Base-by-base conservation (phyloP, 2,329 filamentous ascomycete genomes). In the Alternaria conjuncta region DNA sequence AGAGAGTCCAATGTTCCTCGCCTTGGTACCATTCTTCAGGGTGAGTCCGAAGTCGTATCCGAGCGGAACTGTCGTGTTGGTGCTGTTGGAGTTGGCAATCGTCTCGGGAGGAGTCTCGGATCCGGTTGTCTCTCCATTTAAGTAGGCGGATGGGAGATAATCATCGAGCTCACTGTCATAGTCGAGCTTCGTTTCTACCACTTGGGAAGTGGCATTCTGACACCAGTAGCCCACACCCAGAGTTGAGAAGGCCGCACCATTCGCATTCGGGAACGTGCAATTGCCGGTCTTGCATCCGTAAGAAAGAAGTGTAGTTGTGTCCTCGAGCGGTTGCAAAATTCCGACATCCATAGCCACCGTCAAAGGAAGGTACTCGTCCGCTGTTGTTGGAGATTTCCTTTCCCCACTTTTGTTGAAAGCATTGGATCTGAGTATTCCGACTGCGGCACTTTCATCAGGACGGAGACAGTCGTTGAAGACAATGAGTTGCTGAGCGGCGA, bases 271-370 rank as follows among this genome's bases (percentile, higher is more conserved):
- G 44, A 68, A 68, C 11, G 55, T 61, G 45, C 65, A 68, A 36
- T 68, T 65, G 13, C 65, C 65, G 11, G 43, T 68, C 13, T n/a
- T 50, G 25, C 65, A 68, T 25, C 63, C 59, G 13, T 41, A 54
- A 21, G 63, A 58, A 25, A 66, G 64, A 15, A 47, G 26, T 15
- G 23, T 61, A 20, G 65, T 67, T 26, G 41, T 51, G 47, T 66
- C 63, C 28, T 57, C 49, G 6, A 50, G 28, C 5, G 32, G 36
- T 47, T 66, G 60, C 11, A 66, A 25, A 4, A 64, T 41, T 10
- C 63, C 65, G 21, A 64, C 44, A 44, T 60, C 55, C 23, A 63
- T 61, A 25, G 65, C 63, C 21, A 45, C 59, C 18, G 28, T 36
- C 57, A 60, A 55, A n/a, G 57, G 57, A 36, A 55, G 41, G 13